Evolutionary conservation across 352 stramenopile genomes (phyloP).

Genomic region (Nothophytophthora sp.): DNA sequence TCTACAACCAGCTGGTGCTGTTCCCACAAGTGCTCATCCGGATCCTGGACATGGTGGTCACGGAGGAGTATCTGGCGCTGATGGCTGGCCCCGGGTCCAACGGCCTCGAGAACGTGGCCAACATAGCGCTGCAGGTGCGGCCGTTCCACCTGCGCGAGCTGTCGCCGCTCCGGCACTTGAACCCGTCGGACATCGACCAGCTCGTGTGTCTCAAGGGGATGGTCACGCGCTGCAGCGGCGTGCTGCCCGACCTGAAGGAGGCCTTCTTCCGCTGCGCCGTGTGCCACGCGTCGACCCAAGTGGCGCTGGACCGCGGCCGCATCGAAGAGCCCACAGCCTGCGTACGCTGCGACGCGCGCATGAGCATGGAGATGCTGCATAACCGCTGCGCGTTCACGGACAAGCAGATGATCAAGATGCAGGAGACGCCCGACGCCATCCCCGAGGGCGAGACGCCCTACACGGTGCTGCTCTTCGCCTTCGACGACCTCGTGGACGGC

Average conservation of each 20-base stretch:
- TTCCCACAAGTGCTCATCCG: conserved; percentile 97
- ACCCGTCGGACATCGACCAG: conserved; percentile 97
- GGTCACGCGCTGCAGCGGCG: conserved; percentile 95
- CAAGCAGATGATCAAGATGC: conserved; percentile 98
- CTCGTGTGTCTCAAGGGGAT: conserved; percentile 98
- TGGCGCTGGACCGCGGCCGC: conserved; percentile 94
- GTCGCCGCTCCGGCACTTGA: conserved; percentile 95
- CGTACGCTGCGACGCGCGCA: conserved; percentile 83
- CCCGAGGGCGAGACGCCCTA: conserved; percentile 99
- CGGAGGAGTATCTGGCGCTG: conserved; percentile 87
- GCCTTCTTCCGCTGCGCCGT: conserved; percentile 97
- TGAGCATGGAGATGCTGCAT: conserved; percentile 97
- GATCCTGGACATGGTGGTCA: conserved; percentile 96
- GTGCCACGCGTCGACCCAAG: conserved; percentile 89
- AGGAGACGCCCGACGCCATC: conserved; percentile 98
- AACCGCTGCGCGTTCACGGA: conserved; percentile 98
- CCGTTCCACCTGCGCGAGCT: conserved; percentile 96
- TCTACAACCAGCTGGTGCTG: conserved; percentile 97
- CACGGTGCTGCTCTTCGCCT: conserved; percentile 97
- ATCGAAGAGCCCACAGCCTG: conserved; percentile 96
- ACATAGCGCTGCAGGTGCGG: conserved; percentile 92
- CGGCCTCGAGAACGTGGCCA: conserved; percentile 47
- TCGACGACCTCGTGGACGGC: conserved; percentile 98
- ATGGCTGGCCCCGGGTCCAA: conserved; percentile 26
- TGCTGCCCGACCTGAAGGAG: conserved; percentile 99